Base-by-base conservation (phyloP, 1,284 basidiomycete genomes). In the Cutaneotrichosporon sp. region DNA sequence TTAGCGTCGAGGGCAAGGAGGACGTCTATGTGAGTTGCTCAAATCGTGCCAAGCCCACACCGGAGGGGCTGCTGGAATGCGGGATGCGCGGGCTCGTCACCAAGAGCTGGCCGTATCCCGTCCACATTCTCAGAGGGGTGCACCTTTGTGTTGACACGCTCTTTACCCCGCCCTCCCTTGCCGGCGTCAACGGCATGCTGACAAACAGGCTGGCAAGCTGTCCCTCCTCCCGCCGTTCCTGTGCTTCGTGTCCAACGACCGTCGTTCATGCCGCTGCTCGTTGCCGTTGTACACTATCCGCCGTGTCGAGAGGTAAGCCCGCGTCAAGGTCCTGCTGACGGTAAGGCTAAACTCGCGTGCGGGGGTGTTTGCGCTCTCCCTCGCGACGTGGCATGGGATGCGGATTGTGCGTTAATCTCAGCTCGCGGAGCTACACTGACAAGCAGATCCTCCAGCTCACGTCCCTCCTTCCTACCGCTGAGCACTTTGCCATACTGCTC, bases 321-420 rank as follows among this genome's bases (percentile, higher is more conserved):
- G n/a, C 5, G 7, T 3, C 3, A 17, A 17, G 1, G 34, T 12
- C 5, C 10, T 12, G 35, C 54, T 55, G 33, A 51, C 47, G 4
- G 7, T 49, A 37, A 68, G 72, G 35, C 78, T 92, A 48, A 92
- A 91, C 72, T 87, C 89, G 19, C 81, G 91, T 31, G 88, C 91
- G 20, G 93, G 92, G 5, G 87, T 97, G 26, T 97, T 97, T 70
- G 94, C 94, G 5, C 81, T 98, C 35, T 91, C 90, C 63, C 78
- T 98, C 25, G 83, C 86, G n/a, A 84, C 91, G 51, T 98, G 93
- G 91, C 91, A 97, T 71, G 87, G 89, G 41, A 85, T 90, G 81
- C 89, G 96, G 78, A 88, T 97, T 65, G 90, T 93, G 59, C 61
- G 88, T 81, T 41, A 20, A 22, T 9, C 16, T 8, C 24, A 7